phyloP scores from a whole-genome alignment of 2,329 filamentous ascomycete species.

The Paraconiothyrium sp. region DNA sequence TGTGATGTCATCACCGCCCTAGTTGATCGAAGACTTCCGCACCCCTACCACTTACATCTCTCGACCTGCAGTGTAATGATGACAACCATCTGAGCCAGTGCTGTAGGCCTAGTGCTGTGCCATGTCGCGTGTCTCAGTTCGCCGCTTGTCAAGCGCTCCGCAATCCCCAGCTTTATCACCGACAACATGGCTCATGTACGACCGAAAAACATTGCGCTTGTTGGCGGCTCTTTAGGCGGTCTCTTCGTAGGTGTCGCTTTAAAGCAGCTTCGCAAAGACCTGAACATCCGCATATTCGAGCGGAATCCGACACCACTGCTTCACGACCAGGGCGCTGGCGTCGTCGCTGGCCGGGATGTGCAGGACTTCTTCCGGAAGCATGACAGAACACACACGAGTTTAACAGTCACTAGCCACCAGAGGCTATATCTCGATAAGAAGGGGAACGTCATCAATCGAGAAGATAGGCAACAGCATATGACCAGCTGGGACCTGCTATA shows the following conservation, averaged over 20 bases:
- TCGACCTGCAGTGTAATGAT: neutral
- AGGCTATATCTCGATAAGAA: constrained; percentile 32
- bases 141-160: too few relatives aligned
- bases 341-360: constrained; percentile 33
- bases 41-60: constrained; percentile 7
- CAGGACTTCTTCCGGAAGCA: constrained; percentile 34
- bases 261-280: constrained; percentile 32
- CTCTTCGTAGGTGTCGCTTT: constrained; percentile 33
- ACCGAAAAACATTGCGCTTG: constrained; percentile 34
- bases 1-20: neutral
- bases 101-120: neutral
- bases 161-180: neutral
- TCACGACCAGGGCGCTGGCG: constrained; percentile 40
- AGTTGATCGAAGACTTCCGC: neutral
- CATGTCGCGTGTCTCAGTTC: neutral
- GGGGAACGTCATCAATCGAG: constrained; percentile 30
- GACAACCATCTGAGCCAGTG: neutral
- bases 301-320: constrained; percentile 36
- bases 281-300: constrained; percentile 37
- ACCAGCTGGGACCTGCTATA: constrained; percentile 44
- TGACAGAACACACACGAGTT: constrained; percentile 29
- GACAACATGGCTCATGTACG: neutral
- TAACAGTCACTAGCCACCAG: constrained; percentile 31
- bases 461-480: constrained; percentile 35
- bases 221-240: constrained; percentile 36